These are phyloP conservation scores for Letharia lupina DNA, from an alignment of 495 filamentous ascomycete species.

Conservation along the genomic window DNA sequence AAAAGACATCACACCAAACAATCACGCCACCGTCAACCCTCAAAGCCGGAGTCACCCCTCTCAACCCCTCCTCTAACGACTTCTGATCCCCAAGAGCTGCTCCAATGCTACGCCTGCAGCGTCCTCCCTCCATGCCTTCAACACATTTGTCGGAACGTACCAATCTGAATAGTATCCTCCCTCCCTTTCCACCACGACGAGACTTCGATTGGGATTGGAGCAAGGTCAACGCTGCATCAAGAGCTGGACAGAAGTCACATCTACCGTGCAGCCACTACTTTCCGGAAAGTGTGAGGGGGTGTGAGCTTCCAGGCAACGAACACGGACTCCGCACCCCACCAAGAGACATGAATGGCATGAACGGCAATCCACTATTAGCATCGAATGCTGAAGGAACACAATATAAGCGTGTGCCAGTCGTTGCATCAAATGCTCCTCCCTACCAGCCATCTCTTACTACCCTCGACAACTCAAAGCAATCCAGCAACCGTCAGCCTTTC, in stretches of 20 bases:
- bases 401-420: conserved; percentile 18
- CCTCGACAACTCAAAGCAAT: conserved; percentile 26
- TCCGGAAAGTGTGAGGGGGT: conserved; percentile 27
- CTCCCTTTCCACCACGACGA: conserved; percentile 18
- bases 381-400: conserved; percentile 30
- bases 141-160: conserved; percentile 10
- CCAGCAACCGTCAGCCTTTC: conserved; percentile 25
- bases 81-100: neutral
- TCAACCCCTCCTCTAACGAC: neutral
- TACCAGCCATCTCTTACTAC: conserved; percentile 28
- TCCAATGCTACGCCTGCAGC: conserved; percentile 21
- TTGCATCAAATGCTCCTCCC: conserved; percentile 21
- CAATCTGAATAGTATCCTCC: conserved; percentile 16
- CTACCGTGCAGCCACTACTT: conserved; percentile 8
- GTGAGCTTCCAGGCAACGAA: conserved; percentile 29
- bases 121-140: conserved; percentile 23
- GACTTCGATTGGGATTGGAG: conserved; percentile 14
- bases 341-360: conserved; percentile 42
- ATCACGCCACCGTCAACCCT: neutral
- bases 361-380: conserved; percentile 35
- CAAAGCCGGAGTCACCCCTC: neutral
- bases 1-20: neutral
- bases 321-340: conserved; percentile 46
- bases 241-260: conserved; percentile 12
- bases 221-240: conserved; percentile 10